phyloP scores from a whole-genome alignment of 2,329 filamentous ascomycete genomes.

The Dactylellina haptotyla region DNA sequence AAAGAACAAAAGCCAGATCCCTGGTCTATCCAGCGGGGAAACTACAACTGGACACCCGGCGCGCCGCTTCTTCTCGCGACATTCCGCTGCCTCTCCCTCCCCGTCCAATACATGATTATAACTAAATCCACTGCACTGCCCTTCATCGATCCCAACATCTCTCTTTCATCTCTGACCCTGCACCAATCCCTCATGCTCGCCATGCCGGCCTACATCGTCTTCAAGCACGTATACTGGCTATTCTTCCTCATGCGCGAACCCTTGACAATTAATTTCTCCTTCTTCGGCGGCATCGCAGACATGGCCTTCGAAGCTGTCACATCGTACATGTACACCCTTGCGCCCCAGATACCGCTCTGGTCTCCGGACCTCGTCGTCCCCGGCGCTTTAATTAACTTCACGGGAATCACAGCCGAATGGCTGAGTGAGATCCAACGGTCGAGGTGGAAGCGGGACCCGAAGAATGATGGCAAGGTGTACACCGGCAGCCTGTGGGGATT shows the following conservation, averaged over 20 bases:
- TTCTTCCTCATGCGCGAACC: constrained; percentile 32
- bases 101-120: constrained; percentile 30
- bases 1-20: constrained; percentile 7
- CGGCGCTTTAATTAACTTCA: constrained; percentile 2
- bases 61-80: constrained; percentile 4
- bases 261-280: constrained; percentile 18
- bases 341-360: constrained; percentile 7
- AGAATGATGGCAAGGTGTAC: constrained; percentile 38
- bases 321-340: constrained; percentile 22
- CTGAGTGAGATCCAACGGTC: constrained; percentile 25
- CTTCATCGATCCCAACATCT: neutral
- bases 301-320: constrained; percentile 16
- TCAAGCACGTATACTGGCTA: constrained; percentile 33
- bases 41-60: constrained; percentile 3
- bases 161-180: constrained; percentile 1
- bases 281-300: constrained; percentile 11
- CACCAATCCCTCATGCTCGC: constrained; percentile 13
- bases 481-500: constrained; percentile 27
- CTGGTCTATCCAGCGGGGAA: constrained; percentile 28
- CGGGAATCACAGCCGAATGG: constrained; percentile 7
- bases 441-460: constrained; percentile 14
- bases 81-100: constrained; percentile 17
- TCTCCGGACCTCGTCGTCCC: constrained; percentile 13
- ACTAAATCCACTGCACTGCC: neutral
- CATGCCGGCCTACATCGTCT: constrained; percentile 17